Evolutionary conservation across 257 asterid genomes (phyloP), one percentile per base, ranked within the genome.

Genomic region (Solanum piurae): DNA sequence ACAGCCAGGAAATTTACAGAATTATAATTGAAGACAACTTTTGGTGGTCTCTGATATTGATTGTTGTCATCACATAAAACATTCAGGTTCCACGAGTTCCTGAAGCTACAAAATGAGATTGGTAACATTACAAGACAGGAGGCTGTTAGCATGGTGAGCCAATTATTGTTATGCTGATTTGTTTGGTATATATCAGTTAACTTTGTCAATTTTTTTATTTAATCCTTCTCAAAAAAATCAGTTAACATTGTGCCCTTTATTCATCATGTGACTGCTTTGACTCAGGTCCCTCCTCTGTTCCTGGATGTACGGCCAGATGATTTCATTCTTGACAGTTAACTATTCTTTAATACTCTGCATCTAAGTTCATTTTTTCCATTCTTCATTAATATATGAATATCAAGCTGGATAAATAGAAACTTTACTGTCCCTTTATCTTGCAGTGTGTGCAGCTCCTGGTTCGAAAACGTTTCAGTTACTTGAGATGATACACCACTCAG

Each of bases 381-480:
- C 68, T 71, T 82, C 44, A 82, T 82, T 82, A 82, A 80, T 27
- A 2, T 49, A 31, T 82, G 86, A 52, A 46, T 46, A 31, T 21
- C 74, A 69, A 82, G 55, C 36, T 58, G 73, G 74, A 88, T 89
- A 83, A 31, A 36, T 88, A 62, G 37, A 79, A 66, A 76, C 58
- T 88, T 84, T 87, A 40, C 37, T 71, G 90, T 87, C 86, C 90
- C 87, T 42, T 92, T 5, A 46, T 87, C 31, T 86, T 93, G 97
- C 94, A 97, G 99, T 97, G 99, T 97, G 99, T 91, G 99, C 99
- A 9, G 99, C 99, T 87, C 99, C 99, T 20, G 99, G 99, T 62
- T 95, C 99, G 25, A 96, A 96, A 94, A 96, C 99, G 14, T 95
- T 96, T 94, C 98, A 95, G 91, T 93, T 96, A 91, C 95, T 96